These are phyloP conservation scores for Lachancea waltii DNA, from an alignment of 805 yeast species.

Conservation along the genomic window DNA sequence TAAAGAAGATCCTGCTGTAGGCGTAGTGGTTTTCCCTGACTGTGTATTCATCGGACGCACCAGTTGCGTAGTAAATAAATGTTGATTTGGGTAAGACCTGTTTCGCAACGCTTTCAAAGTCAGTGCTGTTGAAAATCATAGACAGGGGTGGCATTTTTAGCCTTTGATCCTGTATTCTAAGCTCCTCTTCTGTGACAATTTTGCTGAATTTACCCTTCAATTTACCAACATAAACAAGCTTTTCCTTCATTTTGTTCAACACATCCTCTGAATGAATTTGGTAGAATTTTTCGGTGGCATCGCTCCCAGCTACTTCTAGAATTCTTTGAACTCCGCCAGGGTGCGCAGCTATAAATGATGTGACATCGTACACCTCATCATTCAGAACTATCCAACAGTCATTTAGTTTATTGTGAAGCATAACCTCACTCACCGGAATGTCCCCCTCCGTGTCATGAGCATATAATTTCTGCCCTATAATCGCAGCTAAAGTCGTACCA, in stretches of 20 bases:
- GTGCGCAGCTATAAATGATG: slow-evolving; percentile 70
- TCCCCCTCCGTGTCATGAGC: slow-evolving; percentile 10
- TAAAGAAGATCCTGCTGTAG: slow-evolving; percentile 38
- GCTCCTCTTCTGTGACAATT: slow-evolving; percentile 15
- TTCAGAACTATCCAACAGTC: slow-evolving; percentile 81
- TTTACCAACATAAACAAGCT: slow-evolving; percentile 14
- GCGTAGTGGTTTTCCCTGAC: slow-evolving; percentile 40
- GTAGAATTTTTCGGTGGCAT: slow-evolving; percentile 53
- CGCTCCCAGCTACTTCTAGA: slow-evolving; percentile 73
- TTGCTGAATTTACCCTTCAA: slow-evolving; percentile 13
- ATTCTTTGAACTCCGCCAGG: slow-evolving; percentile 83
- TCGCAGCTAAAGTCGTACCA: slow-evolving; percentile 11
- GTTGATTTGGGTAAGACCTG: slow-evolving; percentile 31
- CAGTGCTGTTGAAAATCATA: slow-evolving; percentile 32
- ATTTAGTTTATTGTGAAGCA: slow-evolving; percentile 44
- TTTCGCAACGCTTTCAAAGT: slow-evolving; percentile 38
- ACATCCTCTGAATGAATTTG: slow-evolving; percentile 31
- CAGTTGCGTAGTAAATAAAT: slow-evolving; percentile 42
- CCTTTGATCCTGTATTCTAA: slow-evolving; percentile 11
- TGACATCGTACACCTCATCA: slow-evolving; percentile 74
- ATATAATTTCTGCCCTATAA: slow-evolving; percentile 9
- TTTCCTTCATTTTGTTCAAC: slow-evolving; percentile 14
- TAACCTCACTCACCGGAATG: slow-evolving; percentile 28
- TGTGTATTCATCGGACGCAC: slow-evolving; percentile 44
- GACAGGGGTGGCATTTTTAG: slow-evolving; percentile 29